phyloP scores from a whole-genome alignment of 23 red algal species.

The Gracilaria vermiculophylla region DNA sequence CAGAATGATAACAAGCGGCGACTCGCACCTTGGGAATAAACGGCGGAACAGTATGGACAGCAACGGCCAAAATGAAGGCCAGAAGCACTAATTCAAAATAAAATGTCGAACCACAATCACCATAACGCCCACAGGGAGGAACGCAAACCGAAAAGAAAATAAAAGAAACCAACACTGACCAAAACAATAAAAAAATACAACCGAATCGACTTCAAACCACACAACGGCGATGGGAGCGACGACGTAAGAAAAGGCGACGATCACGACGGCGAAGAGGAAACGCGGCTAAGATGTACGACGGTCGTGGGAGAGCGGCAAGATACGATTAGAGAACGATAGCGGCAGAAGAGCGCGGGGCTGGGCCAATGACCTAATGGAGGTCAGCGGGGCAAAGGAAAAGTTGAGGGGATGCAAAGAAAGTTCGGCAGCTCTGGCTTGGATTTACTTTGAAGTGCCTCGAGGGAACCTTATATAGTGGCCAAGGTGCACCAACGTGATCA shows the following conservation, averaged over 20 bases:
- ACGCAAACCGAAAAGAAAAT: neutral
- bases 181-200: neutral
- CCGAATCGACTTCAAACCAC: too few relatives aligned
- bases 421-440: too few relatives aligned
- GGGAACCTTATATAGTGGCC: too few relatives aligned
- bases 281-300: neutral
- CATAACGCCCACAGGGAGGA: neutral
- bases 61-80: neutral
- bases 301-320: neutral
- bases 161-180: neutral
- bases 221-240: too few relatives aligned
- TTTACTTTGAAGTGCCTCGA: too few relatives aligned
- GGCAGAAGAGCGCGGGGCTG: neutral
- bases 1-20: too few relatives aligned
- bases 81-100: neutral
- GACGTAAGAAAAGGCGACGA: too few relatives aligned
- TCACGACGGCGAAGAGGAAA: neutral
- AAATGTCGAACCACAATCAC: neutral
- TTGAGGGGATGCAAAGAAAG: too few relatives aligned
- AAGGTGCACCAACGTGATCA: too few relatives aligned
- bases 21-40: neutral
- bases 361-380: too few relatives aligned
- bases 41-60: neutral
- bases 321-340: neutral
- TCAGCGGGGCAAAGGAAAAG: too few relatives aligned